Evolutionary conservation across 1,139 yeast genomes (phyloP).

Genomic region (Yamadazyma epiphylla): DNA sequence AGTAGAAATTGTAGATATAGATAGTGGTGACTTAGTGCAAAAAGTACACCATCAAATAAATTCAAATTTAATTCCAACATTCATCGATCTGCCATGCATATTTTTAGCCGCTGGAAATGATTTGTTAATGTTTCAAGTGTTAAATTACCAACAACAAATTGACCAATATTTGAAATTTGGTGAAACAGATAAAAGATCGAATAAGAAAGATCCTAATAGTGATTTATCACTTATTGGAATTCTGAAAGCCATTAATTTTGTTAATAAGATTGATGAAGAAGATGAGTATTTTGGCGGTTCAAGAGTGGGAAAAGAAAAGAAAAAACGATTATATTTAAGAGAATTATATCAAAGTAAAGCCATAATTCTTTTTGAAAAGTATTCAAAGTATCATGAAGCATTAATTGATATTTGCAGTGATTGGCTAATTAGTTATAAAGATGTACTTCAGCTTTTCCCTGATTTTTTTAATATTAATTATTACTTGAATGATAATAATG

Average conservation of each 20-base stretch:
- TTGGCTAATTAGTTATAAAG: conserved; percentile 37
- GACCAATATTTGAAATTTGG: conserved; percentile 26
- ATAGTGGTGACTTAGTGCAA: conserved; percentile 43
- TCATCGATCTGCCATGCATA: conserved; percentile 15
- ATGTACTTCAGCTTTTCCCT: conserved; percentile 36
- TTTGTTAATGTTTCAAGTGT: conserved; percentile 27
- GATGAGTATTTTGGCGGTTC: conserved; percentile 21
- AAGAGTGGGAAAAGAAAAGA: conserved; percentile 19
- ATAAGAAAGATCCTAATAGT: conserved; percentile 22
- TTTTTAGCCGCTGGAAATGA: conserved; percentile 24
- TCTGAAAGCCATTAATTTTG: conserved; percentile 32
- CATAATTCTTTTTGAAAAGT: conserved; percentile 29
- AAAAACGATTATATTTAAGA: conserved; percentile 28
- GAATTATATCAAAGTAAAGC: conserved; percentile 33
- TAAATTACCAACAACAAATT: conserved; percentile 37
- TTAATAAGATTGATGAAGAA: conserved; percentile 21
- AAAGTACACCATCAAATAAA: conserved; percentile 29
- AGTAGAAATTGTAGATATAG: conserved; percentile 43
- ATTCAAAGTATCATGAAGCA: conserved; percentile 36
- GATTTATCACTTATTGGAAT: conserved; percentile 33
- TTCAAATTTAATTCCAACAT: conserved; percentile 19
- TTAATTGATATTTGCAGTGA: conserved; percentile 40
- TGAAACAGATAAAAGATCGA: conserved; percentile 12
- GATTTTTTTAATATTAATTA: conserved; percentile 32
- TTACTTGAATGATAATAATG: conserved; percentile 4